Conservation (phyloP, 345 rosid genomes). For the Eucalyptus brandiana region DNA sequence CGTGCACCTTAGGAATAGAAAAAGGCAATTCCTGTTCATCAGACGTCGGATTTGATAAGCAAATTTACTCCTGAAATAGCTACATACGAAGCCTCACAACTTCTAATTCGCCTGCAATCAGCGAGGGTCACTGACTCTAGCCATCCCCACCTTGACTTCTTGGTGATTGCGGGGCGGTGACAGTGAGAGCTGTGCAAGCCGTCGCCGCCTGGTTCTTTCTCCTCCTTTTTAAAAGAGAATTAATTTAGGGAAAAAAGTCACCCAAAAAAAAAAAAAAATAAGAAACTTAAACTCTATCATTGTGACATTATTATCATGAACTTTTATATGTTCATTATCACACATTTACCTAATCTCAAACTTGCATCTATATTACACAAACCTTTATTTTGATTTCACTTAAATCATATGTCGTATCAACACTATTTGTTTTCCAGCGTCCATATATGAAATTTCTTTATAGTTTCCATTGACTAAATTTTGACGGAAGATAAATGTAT, state of each 20-base stretch:
- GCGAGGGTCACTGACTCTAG: not conserved
- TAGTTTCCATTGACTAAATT: not conserved
- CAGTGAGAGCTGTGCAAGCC: not conserved
- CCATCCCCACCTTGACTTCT: not conserved
- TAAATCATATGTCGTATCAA: not conserved
- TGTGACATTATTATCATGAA: not conserved
- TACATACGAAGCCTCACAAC: not conserved
- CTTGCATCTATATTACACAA: not conserved
- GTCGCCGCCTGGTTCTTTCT: not conserved
- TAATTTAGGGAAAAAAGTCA: too few relatives aligned
- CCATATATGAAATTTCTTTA: too few relatives aligned
- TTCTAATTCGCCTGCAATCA: not conserved
- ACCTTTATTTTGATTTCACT: not conserved
- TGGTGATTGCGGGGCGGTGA: not conserved
- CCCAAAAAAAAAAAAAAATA: too few relatives aligned
- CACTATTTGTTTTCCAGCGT: rapidly evolving
- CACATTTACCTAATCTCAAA: not conserved
- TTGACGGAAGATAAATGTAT: too few relatives aligned
- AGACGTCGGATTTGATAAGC: not conserved
- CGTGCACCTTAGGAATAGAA: not conserved
- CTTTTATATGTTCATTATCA: not conserved
- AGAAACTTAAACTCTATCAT: not conserved
- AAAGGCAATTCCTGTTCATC: not conserved
- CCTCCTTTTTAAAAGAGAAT: not conserved
- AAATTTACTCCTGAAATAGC: not conserved